These are phyloP conservation scores for Apiotrichum domesticum DNA, from an alignment of 1,284 basidiomycete genomes.

Conservation along the genomic window DNA sequence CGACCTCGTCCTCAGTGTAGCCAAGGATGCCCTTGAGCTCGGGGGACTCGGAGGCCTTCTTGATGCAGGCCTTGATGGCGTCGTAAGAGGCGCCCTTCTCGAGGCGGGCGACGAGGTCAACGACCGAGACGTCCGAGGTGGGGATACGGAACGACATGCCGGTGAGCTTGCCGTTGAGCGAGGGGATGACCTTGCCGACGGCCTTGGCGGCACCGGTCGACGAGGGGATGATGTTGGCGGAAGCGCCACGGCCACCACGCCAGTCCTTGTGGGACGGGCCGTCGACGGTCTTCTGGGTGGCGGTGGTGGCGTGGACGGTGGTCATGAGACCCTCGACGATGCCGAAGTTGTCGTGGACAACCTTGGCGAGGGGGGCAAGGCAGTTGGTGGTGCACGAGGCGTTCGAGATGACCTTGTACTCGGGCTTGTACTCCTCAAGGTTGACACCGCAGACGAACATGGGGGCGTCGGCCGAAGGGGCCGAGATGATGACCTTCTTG, in stretches of 20 bases:
- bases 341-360: slow-evolving; percentile 90
- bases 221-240: slow-evolving; percentile 99
- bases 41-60: slow-evolving; percentile 68
- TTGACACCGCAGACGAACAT: slow-evolving; percentile 98
- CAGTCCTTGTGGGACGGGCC: slow-evolving; percentile 78
- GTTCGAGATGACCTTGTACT: slow-evolving; percentile 93
- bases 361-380: slow-evolving; percentile 96
- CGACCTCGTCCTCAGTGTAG: slow-evolving; percentile 92
- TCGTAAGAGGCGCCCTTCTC: slow-evolving; percentile 84
- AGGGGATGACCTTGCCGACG: slow-evolving; percentile 97
- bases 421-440: slow-evolving; percentile 86
- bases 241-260: slow-evolving; percentile 88
- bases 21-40: slow-evolving; percentile 72
- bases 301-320: slow-evolving; percentile 93
- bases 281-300: slow-evolving; percentile 99
- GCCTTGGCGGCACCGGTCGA: slow-evolving; percentile 99
- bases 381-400: slow-evolving; percentile 99
- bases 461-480: slow-evolving; percentile 95
- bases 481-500: slow-evolving; percentile 99
- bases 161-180: slow-evolving; percentile 94
- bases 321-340: slow-evolving; percentile 98
- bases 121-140: slow-evolving; percentile 94
- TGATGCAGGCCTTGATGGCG: slow-evolving; percentile 82
- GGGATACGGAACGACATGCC: slow-evolving; percentile 96
- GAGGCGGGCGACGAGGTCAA: slow-evolving; percentile 91